Percentiles rank a stretch among this genome's conserved stretches.
Conservation (phyloP, 2,329 filamentous ascomycete genomes). For the Canariomyces notabilis region DNA sequence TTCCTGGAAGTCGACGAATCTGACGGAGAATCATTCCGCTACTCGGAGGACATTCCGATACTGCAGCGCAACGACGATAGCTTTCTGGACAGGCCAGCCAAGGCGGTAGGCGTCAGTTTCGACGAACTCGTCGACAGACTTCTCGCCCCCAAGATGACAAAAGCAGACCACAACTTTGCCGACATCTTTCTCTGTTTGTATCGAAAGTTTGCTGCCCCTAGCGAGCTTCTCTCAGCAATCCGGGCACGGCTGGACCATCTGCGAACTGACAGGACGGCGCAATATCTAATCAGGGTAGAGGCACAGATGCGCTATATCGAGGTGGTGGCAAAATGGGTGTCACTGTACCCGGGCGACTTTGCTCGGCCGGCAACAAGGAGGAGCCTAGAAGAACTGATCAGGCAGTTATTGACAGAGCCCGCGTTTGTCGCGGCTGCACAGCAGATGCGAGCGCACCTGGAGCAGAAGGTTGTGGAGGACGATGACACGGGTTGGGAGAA, state of each 20-base stretch:
- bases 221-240: conserved; percentile 71
- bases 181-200: conserved; percentile 90
- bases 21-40: conserved; percentile 59
- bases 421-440: conserved; percentile 81
- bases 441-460: conserved; percentile 76
- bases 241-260: conserved; percentile 68
- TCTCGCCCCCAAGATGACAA: conserved; percentile 73
- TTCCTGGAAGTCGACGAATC: conserved; percentile 68
- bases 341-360: conserved; percentile 88
- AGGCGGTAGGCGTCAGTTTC: conserved; percentile 50
- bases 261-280: conserved; percentile 59
- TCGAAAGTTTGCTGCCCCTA: conserved; percentile 84
- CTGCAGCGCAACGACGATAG: conserved; percentile 62
- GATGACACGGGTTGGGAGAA: conserved; percentile 93
- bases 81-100: conserved; percentile 49
- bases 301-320: conserved; percentile 79
- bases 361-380: conserved; percentile 69
- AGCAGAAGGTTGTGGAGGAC: conserved; percentile 69
- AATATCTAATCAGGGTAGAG: conserved; percentile 71
- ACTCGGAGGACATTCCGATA: conserved; percentile 63
- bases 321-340: conserved; percentile 83
- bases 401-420: conserved; percentile 66
- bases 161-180: conserved; percentile 81
- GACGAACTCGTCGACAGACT: conserved; percentile 83
- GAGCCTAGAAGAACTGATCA: conserved; percentile 69